Percentiles rank a stretch among this genome's conserved stretches.
Conservation (phyloP, 768 basidiomycete species). For the Gloeopeniophorella convolvens region DNA sequence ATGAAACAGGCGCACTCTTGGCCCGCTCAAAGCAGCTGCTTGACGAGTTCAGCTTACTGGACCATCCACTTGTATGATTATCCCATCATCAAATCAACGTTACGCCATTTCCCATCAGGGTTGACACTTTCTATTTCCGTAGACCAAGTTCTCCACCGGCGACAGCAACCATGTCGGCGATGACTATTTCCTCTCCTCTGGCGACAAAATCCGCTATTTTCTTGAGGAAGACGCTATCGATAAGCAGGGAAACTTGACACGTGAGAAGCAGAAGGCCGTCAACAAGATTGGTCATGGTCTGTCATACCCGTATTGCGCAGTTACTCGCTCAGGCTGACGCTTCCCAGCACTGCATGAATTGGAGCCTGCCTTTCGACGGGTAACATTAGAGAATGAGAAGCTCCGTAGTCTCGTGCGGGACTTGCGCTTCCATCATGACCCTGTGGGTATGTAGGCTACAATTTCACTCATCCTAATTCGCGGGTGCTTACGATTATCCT, state of each 20-base stretch:
- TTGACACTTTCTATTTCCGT: not conserved
- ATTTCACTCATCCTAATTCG: not conserved
- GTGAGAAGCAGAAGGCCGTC: conserved; percentile 69
- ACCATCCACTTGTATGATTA: conserved; percentile 68
- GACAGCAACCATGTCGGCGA: conserved; percentile 80
- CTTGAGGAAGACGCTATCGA: conserved; percentile 85
- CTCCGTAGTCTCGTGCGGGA: conserved; percentile 67
- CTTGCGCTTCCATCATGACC: conserved; percentile 78
- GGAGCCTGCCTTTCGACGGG: conserved; percentile 72
- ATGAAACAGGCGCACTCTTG: conserved; percentile 57
- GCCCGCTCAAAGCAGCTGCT: conserved; percentile 68
- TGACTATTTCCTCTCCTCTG: conserved; percentile 86
- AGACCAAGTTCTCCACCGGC: conserved; percentile 89
- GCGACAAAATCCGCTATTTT: conserved; percentile 94
- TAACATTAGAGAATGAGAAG: conserved; percentile 74
- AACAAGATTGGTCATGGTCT: conserved; percentile 94
- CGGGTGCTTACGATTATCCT: conserved; percentile 4
- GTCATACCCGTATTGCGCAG: not conserved
- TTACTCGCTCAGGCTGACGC: not conserved
- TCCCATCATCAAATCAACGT: not conserved
- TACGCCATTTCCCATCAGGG: not conserved
- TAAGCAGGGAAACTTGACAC: conserved; percentile 57
- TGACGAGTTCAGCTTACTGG: conserved; percentile 65
- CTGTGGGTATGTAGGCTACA: conserved; percentile 50
- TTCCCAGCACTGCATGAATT: conserved; percentile 72